Conservation (phyloP, 768 basidiomycete species). For the Amanita pseudoporphyria region DNA sequence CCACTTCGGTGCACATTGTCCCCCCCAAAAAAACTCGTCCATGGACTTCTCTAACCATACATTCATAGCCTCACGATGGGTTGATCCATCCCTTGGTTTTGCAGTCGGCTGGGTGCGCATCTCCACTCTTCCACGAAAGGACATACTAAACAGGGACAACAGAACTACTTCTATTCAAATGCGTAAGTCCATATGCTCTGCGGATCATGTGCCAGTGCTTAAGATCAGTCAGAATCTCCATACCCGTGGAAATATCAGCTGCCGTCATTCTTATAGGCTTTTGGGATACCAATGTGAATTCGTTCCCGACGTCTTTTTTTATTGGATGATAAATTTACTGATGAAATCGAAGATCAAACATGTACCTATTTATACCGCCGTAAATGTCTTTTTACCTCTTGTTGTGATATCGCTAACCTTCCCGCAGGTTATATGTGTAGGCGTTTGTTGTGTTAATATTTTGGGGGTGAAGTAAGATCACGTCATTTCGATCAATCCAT, state of each 20-base stretch:
- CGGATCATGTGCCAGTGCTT: not conserved
- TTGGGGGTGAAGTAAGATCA: conserved; percentile 51
- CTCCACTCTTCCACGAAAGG: not conserved
- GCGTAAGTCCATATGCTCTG: conserved; percentile 16
- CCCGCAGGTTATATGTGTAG: conserved; percentile 35
- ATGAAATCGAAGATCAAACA: conserved; percentile 30
- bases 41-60: not conserved
- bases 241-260: conserved; percentile 70
- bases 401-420: not conserved
- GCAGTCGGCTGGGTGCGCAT: conserved; percentile 43
- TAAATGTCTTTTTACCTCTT: conserved; percentile 10
- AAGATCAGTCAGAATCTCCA: conserved; percentile 34
- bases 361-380: conserved; percentile 45
- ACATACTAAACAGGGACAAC: not conserved
- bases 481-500: not conserved
- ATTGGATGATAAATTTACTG: not conserved
- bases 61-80: conserved; percentile 39
- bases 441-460: conserved; percentile 55
- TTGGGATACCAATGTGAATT: conserved; percentile 55
- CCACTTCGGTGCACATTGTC: conserved; percentile 48
- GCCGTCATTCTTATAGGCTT: conserved; percentile 60
- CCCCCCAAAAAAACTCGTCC: too few relatives aligned
- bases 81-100: conserved; percentile 50
- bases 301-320: not conserved
- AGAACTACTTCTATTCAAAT: conserved; percentile 37